Evolutionary conservation across 2,329 filamentous ascomycete species (phyloP), one percentile per base, ranked within the genome.

Genomic region (Botrytis galanthina): DNA sequence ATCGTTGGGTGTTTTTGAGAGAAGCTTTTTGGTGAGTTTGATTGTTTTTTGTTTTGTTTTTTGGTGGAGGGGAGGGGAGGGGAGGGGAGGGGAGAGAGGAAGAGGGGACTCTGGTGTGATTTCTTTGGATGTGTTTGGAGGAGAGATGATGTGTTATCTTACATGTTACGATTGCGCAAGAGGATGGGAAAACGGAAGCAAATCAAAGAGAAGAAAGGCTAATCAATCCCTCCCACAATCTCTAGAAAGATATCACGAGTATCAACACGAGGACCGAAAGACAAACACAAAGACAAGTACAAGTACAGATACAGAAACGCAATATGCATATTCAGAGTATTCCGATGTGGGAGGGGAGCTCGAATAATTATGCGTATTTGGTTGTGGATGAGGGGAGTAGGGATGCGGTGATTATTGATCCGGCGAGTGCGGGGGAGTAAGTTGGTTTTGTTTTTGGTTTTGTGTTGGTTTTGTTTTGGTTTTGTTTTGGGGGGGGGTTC

Each of bases 361-460:
- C 90, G 80, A 91, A 96, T 83, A 96, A 96, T 85, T 96, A 95
- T 83, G 92, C 93, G 79, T 96, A 96, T 81, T 87, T 96, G 48
- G 90, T 96, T 62, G 85, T 93, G 74, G 92, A 94, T 79, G 89
- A 95, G 80, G 92, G 91, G 81, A 91, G 91, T 78, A 91, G 92
- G 81, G 92, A 94, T 82, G 90, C 91, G 68, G 87, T 92, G 73
- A 91, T 96, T 77, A 90, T 96, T 77, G 93, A 96, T 81, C 93
- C 93, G 63, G 93, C 93, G 16, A 89, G 94, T 79, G 91, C 93
- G 59, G 86, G 90, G 18, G 93, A 95, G 93, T 94, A 83, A 78
- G 89, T 80, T 54, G 4, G 18, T 48, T n/a, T 59, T 8, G 29
- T 39, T 46, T 64, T 32, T 39, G 26, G 12, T 71, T 48, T 26